Base-by-base conservation (phyloP, 306 rosid genomes). In the Senna siamea region DNA sequence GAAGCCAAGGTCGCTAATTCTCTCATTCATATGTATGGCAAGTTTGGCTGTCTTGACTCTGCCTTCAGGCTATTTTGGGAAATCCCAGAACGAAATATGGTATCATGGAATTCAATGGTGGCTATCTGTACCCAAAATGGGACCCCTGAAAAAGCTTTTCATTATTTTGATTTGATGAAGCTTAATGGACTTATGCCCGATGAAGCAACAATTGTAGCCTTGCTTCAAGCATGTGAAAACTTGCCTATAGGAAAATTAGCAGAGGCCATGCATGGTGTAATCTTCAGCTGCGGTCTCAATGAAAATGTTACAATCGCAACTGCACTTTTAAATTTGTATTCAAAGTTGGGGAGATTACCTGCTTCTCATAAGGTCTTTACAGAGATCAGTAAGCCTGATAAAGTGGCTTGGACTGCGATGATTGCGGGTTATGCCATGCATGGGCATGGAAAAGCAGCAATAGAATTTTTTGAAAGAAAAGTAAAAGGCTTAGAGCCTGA, bases 361-460 rank as follows among this genome's bases (percentile, higher is more conserved):
- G 79, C 65, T 66, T 89, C 97, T 52, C 44, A 18, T 10, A 76
- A 80, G 73, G 86, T 87, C 12, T 92, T 87, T 72, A 40, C 23
- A 34, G 96, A 86, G 85, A 66, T 92, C 18, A 14, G 22, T 48
- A 55, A 67, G 77, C 90, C 87, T 3, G 96, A 92, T 56, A 86
- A 78, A 86, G 93, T 85, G 69, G 89, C 93, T 69, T 85, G 88
- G 88, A 86, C 92, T 54, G 96, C 97, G 5, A 89, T 92, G 96
- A 81, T 92, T 60, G 90, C 96, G 11, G 83, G 90, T 14, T 83
- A 83, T 64, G 89, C 97, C 6, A 66, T 79, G 50, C 96, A 89
- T 35, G 96, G 93, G n/a, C 28, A 9, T 43, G 93, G 97, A 14
- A 78, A 69, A 77, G 77, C 87, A 74, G 92, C 96, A 5, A 79